Evolutionary conservation across 2,329 filamentous ascomycete species (phyloP), one percentile per base, ranked within the genome.

Genomic region (Botrytis fabae): DNA sequence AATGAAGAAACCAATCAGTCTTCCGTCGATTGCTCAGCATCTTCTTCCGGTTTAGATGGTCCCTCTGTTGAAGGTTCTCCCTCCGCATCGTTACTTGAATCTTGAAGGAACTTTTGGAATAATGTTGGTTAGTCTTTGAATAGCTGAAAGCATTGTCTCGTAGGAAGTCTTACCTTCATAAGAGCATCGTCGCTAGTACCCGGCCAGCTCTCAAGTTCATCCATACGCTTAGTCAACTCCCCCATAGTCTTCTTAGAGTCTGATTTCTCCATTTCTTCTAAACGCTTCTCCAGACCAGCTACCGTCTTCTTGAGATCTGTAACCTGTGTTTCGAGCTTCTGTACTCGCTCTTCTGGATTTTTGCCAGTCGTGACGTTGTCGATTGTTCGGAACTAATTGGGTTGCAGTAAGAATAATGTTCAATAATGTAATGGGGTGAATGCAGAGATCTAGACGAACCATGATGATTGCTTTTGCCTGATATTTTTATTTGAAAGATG

Each of bases 291-390:
- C 44, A n/a, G 63, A n/a, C 48, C 63, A 16, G 25, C 25, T 48
- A 65, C 63, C 40, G n/a, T 65, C 28, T 65, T 65, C n/a, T 35
- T 42, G 22, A 65, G 63, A 40, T 65, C 63, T 35, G 42, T 35
- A 22, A 65, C 63, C 20, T 48, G 25, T 35, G 42, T n/a, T 20
- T 65, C 63, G 18, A 65, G 63, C 25, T 65, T 65, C 63, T 65
- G 28, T 0, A 48, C 40, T 65, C 63, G 42, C 6, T 65, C 63
- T 18, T 65, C 63, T 28, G 63, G 38, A 65, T 65, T 65, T 3
- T 25, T 48, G 42, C 63, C 63, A 7, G 63, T 65, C 7, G 63
- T n/a, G 25, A 65, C 18, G 20, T 32, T 48, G n/a, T 65, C 63
- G 9, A 65, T 28, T 35, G 63, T 65, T 14, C 63, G 42, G 44